Percentiles rank a stretch among this genome's conserved stretches.
Evolutionary conservation across 345 rosid species (phyloP).

Genomic region (Populus alba): DNA sequence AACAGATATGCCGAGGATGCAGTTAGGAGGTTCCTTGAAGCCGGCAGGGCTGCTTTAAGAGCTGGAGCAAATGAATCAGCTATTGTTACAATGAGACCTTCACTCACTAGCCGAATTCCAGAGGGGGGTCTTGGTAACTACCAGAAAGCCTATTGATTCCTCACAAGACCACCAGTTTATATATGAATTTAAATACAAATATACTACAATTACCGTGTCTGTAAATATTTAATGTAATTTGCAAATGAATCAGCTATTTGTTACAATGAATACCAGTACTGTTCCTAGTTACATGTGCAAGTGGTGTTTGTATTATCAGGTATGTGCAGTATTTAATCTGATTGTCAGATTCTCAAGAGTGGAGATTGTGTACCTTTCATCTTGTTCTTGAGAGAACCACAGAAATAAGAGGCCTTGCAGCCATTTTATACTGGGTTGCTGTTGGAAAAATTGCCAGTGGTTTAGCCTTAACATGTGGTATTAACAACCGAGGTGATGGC

Average conservation of each 20-base stretch:
- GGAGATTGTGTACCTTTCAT: background rate
- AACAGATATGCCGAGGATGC: constrained; percentile 85
- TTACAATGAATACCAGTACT: background rate
- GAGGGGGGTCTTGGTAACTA: constrained; percentile 13
- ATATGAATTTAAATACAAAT: background rate
- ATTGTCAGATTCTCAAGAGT: background rate
- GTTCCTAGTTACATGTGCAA: background rate
- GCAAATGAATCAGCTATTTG: too few species aligned
- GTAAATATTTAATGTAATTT: background rate
- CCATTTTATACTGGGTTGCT: background rate
- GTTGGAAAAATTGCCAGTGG: background rate
- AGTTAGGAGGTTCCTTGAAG: constrained; percentile 89
- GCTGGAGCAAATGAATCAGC: constrained; percentile 97
- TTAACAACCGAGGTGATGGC: too few species aligned
- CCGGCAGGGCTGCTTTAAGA: constrained; percentile 75
- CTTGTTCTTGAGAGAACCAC: background rate
- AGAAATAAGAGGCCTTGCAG: background rate
- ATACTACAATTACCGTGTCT: background rate
- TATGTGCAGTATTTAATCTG: background rate
- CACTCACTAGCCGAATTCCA: constrained; percentile 58
- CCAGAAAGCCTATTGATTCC: constrained; percentile 16
- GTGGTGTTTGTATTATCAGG: background rate
- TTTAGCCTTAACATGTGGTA: background rate
- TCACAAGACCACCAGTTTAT: background rate
- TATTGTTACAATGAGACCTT: constrained; percentile 83